Evolutionary conservation across 2,329 filamentous ascomycete species (phyloP).

Genomic region (Pestalotiopsis sp.): DNA sequence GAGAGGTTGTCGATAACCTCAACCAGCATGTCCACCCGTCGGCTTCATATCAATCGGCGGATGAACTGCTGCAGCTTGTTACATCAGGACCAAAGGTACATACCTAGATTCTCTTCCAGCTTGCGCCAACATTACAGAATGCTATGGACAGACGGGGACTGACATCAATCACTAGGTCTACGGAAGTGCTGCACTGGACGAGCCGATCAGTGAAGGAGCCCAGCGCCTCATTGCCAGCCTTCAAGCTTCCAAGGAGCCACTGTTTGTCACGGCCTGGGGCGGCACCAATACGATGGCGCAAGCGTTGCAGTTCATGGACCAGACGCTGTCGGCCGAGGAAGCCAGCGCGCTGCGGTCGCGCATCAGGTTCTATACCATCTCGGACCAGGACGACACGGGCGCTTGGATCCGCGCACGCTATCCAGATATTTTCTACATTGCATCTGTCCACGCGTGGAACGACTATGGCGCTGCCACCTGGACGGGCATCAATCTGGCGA

Average conservation of each 20-base stretch:
- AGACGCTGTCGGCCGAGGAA: conserved; percentile 30
- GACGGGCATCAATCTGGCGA: conserved; percentile 50
- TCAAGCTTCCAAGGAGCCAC: conserved; percentile 39
- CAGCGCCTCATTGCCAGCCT: conserved; percentile 28
- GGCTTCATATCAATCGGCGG: conserved; percentile 35
- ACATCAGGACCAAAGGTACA: conserved; percentile 33
- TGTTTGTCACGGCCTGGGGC: conserved; percentile 54
- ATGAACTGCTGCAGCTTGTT: conserved; percentile 31
- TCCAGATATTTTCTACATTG: conserved; percentile 52
- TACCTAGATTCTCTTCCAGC: not conserved
- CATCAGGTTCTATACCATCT: conserved; percentile 49
- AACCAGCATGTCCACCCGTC: conserved; percentile 44
- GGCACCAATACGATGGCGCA: conserved; percentile 52
- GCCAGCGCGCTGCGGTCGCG: conserved; percentile 16
- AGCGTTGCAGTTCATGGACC: conserved; percentile 42
- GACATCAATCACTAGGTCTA: conserved; percentile 10
- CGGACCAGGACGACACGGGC: conserved; percentile 53
- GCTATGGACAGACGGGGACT: not conserved
- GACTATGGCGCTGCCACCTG: conserved; percentile 56
- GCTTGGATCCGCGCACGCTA: conserved; percentile 50
- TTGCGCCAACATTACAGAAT: not conserved
- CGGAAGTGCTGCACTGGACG: conserved; percentile 21
- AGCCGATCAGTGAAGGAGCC: conserved; percentile 40
- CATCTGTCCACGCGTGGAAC: conserved; percentile 50
- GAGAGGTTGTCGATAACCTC: conserved; percentile 39